A percentile compares a stretch with the other conserved stretches of the same genome.
Conservation (phyloP, 805 yeast genomes). For the Metschnikowia matae region DNA sequence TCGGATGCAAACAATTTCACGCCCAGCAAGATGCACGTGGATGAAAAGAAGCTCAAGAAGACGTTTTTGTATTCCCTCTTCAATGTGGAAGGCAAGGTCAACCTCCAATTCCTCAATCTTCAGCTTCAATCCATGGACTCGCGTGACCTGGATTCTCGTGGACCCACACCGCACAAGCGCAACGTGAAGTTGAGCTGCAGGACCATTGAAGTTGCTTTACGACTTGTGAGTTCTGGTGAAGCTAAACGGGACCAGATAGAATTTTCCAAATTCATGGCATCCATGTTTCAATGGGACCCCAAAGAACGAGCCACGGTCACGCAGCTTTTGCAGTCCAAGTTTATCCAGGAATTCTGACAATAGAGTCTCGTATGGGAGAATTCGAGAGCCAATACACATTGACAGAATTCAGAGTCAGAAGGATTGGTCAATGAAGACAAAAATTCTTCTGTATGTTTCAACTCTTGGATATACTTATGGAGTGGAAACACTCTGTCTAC, state of each 20-base stretch:
- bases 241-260: constrained; percentile 10
- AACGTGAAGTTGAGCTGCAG: constrained; percentile 28
- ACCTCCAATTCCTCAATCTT: constrained; percentile 29
- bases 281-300: constrained; percentile 36
- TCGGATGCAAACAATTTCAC: constrained; percentile 8
- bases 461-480: not conserved
- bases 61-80: constrained; percentile 37
- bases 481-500: not conserved
- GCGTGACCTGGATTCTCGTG: constrained; percentile 2
- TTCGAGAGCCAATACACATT: too few relatives aligned
- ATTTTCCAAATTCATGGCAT: constrained; percentile 27
- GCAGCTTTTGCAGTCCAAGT: constrained; percentile 9
- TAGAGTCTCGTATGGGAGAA: not conserved
- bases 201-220: constrained; percentile 27
- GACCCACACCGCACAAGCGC: constrained; percentile 16
- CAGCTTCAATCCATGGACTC: constrained; percentile 17
- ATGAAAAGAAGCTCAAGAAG: constrained; percentile 32
- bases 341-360: not conserved
- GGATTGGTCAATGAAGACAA: too few relatives aligned
- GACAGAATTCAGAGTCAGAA: too few relatives aligned
- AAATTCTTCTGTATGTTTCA: not conserved
- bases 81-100: constrained; percentile 37
- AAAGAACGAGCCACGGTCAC: constrained; percentile 13
- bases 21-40: constrained; percentile 12
- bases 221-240: constrained; percentile 16